Evolutionary conservation across 768 basidiomycete genomes (phyloP).

Genomic region (Psilocybe cubensis): DNA sequence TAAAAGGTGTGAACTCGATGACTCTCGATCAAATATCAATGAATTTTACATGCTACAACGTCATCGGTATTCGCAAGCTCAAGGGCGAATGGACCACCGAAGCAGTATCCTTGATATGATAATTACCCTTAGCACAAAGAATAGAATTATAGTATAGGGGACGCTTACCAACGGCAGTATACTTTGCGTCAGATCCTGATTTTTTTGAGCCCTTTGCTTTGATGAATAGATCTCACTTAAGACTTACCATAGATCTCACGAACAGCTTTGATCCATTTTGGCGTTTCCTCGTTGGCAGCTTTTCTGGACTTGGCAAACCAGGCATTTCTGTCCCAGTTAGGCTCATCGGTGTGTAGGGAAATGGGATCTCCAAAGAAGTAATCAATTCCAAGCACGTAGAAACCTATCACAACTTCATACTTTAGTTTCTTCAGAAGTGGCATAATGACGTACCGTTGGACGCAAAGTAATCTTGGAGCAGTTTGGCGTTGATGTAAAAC

Average conservation of each 20-base stretch:
- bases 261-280: constrained; percentile 57
- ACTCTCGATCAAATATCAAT: background rate
- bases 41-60: constrained; percentile 45
- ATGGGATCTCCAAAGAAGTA: constrained; percentile 67
- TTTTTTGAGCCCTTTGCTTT: background rate
- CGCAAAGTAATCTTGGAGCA: constrained; percentile 69
- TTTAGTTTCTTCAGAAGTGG: background rate
- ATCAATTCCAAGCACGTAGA: constrained; percentile 60
- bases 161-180: constrained; percentile 46
- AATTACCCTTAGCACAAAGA: no score
- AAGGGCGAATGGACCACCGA: constrained; percentile 56
- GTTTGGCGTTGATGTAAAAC: constrained; percentile 58
- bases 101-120: constrained; percentile 54
- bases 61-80: constrained; percentile 48
- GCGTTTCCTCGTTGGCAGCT: constrained; percentile 42
- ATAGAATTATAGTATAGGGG: background rate
- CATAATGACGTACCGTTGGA: constrained; percentile 45
- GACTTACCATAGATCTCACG: constrained; percentile 48
- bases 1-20: background rate
- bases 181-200: constrained; percentile 36
- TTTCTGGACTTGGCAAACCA: constrained; percentile 44
- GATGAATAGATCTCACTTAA: background rate
- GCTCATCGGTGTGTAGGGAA: constrained; percentile 36
- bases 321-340: constrained; percentile 35
- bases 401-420: constrained; percentile 43